Evolutionary conservation across 768 basidiomycete genomes (phyloP), one percentile per base, ranked within the genome.

Genomic region (Lactarius sp.): DNA sequence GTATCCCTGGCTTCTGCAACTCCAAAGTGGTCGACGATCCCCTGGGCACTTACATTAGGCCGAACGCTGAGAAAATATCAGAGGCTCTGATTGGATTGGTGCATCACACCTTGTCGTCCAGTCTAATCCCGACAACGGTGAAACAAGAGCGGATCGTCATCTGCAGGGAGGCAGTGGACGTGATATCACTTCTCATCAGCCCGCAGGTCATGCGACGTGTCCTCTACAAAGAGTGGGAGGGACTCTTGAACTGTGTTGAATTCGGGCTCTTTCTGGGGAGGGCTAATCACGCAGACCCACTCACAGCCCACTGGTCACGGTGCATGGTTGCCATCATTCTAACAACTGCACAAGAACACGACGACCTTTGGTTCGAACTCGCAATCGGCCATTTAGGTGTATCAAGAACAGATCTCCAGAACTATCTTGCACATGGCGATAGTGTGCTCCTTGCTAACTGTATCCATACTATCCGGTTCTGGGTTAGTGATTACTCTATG

Each of bases 231-330:
- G 61, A 56, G 2, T 62, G 61, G 61, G 7, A 34, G 2, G 49
- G 54, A 50, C 33, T 62, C 14, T n/a, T 52, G 41, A 51, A n/a
- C 41, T 62, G 54, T 22, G 49, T 62, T 6, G 49, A 62, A 31
- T 50, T 62, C 34, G 61, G 61, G 16, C 54, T 34, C 18, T 44
- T 51, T 36, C 6, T 51, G n/a, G 51, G 37, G 13, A 42, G 10
- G 16, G 39, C 34, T 34, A 49, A 34, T 18, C 13, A 42, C 9
- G 18, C 16, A 8, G 7, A 39, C 1, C 18, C 61, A 2, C 4
- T 13, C 2, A 14, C 39, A 4, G 47, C 33, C 22, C 47, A 31
- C 33, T 52, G 52, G 20, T 42, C 61, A 2, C 41, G 52, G 10
- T 58, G 33, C 16, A 22, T n/a, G 14, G 12, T 62, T 37, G 39